Evolutionary conservation across 192 early-diverging fungal species (phyloP).

Genomic region (Podila minutissima): DNA sequence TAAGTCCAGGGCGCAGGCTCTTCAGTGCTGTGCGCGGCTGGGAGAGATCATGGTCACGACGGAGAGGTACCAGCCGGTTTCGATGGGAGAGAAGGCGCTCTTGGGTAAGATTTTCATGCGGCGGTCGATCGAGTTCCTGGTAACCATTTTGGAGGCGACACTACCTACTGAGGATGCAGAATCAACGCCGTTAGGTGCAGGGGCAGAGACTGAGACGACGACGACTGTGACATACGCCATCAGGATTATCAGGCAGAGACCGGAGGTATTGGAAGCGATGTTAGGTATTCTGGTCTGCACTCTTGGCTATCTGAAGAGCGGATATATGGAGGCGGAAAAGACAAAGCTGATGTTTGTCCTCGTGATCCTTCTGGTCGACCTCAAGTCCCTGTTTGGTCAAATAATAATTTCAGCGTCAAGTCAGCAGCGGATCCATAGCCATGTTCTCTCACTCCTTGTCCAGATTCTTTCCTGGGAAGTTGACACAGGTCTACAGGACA

Average conservation of each 20-base stretch:
- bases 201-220: background rate
- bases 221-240: conserved; percentile 9
- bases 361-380: conserved; percentile 18
- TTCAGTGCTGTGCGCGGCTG: conserved; percentile 29
- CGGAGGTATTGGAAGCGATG: conserved; percentile 38
- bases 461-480: conserved; percentile 8
- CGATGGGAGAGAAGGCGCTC: conserved; percentile 11
- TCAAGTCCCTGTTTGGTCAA: conserved; percentile 6
- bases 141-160: conserved; percentile 18
- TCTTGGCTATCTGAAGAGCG: conserved; percentile 1
- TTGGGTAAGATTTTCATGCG: conserved; percentile 32
- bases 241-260: conserved; percentile 15
- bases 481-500: conserved; percentile 6
- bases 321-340: background rate
- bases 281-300: conserved; percentile 8
- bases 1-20: conserved; percentile 5
- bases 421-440: conserved; percentile 1
- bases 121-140: conserved; percentile 38
- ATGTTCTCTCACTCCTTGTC: conserved; percentile 6
- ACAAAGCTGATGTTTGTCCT: conserved; percentile 15
- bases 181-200: background rate
- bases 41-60: conserved; percentile 22
- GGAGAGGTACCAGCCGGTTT: conserved; percentile 3
- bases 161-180: background rate
- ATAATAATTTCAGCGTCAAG: conserved; percentile 1